Evolutionary conservation across 2,329 filamentous ascomycete species (phyloP), one percentile per base, ranked within the genome.

Genomic region (Lasiodiplodia sp.): DNA sequence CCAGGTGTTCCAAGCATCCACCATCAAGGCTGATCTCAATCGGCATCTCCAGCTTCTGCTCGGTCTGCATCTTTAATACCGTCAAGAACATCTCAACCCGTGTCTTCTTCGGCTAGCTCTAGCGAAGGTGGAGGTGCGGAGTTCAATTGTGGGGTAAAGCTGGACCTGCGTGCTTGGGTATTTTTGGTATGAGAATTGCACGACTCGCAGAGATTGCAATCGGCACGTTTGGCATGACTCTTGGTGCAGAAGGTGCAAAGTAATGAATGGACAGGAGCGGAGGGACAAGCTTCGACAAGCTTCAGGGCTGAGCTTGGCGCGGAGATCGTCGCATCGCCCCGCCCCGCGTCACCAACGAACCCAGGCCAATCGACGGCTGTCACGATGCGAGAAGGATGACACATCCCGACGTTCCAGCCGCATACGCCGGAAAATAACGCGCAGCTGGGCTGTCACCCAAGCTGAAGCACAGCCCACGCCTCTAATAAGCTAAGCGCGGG

Each of bases 241-340:
- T 28, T 28, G 28, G 28, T 28, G 28, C 28, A 28, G 28, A 28
- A 28, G 28, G 28, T 6, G 28, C 18, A 25, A 37, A 56, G 53
- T 18, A 10, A 8, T 28, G 31, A 37, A n/a, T 28, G 16, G 31
- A 16, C 52, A 34, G 28, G 18, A 16, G n/a, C 6, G 8, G 44
- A 21, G 25, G 62, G 21, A 67, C 23, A 66, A 66, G 63, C 63
- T 56, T 56, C 34, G 51, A 31, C 47, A 66, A 66, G 63, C 51
- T 56, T 56, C 23, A 56, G 63, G 49, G 49, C 49, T 23, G 28
- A 23, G 51, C 63, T 66, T 66, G 63, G 63, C 63, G 23, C 16
- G 28, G 28, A 37, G 58, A 63, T 51, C 40, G 23, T 37, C 44
- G 34, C 51, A 25, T 62, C 25, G 14, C 31, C 11, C 14, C 12